Evolutionary conservation across 164 flowering plant species (phyloP).

Genomic region (Santalum album): DNA sequence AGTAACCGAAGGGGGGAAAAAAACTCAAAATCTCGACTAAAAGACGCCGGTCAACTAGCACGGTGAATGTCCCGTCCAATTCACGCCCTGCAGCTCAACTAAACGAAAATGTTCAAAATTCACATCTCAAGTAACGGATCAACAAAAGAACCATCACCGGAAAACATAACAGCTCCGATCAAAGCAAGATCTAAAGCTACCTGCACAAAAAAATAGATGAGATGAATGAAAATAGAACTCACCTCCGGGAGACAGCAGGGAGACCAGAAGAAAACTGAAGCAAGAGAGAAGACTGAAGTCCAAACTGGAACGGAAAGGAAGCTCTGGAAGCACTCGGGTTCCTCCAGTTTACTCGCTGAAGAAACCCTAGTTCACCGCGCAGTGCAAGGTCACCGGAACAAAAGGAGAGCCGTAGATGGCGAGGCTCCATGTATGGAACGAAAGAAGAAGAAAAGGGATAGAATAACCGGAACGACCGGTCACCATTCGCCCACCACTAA

Average conservation of each 20-base stretch:
- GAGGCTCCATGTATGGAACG: neutral
- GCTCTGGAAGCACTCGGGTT: neutral
- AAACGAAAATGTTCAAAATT: neutral
- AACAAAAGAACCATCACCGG: neutral
- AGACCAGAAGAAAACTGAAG: neutral
- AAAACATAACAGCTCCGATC: neutral
- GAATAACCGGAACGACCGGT: slow-evolving; percentile 1
- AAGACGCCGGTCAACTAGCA: neutral
- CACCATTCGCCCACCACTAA: neutral
- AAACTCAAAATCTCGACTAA: neutral
- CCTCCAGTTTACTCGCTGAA: neutral
- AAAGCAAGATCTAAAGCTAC: neutral
- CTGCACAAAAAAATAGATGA: neutral
- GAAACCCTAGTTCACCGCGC: slow-evolving; percentile 1
- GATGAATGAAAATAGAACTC: neutral
- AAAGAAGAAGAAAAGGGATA: neutral
- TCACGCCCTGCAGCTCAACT: neutral
- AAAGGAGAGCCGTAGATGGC: neutral
- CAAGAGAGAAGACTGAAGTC: neutral
- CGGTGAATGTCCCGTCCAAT: neutral
- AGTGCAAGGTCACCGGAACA: neutral
- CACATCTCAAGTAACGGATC: neutral
- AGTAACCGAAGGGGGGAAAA: too few relatives aligned
- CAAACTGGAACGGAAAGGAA: neutral
- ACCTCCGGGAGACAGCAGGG: neutral